Percentiles rank a stretch among this genome's conserved stretches.
These are phyloP conservation scores for Candida patagonica DNA, from an alignment of 805 yeast species.

Conservation along the genomic window DNA sequence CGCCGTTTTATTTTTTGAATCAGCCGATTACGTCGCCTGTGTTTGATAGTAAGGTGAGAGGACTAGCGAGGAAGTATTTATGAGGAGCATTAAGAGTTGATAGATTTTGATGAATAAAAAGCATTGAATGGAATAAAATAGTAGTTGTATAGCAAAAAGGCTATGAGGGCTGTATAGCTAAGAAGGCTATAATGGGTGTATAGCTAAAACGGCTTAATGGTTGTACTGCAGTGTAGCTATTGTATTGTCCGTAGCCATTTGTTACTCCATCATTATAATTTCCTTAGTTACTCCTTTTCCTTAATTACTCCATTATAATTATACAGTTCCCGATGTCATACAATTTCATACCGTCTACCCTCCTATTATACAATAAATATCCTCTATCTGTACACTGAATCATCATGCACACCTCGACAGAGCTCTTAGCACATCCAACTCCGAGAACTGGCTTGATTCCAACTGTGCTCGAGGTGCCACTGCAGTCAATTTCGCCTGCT, in stretches of 20 bases:
- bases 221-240: no score
- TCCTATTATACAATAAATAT: no score
- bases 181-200: no score
- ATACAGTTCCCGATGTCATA: background rate
- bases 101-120: no score
- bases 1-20: slow-evolving; percentile 76
- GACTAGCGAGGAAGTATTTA: slow-evolving; percentile 67
- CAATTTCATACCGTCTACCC: background rate
- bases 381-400: no score
- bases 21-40: slow-evolving; percentile 63
- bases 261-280: background rate
- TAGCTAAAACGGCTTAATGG: no score
- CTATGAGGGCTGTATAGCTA: no score
- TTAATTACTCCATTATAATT: background rate
- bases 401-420: slow-evolving; percentile 5
- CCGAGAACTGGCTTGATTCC: background rate
- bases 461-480: background rate
- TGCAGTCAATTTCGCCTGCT: slow-evolving; percentile 10
- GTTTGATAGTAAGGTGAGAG: slow-evolving; percentile 67
- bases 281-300: background rate
- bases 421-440: slow-evolving; percentile 11
- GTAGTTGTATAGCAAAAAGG: no score
- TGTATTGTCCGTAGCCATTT: no score
- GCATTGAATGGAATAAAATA: no score
- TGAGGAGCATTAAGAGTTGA: no score